These are phyloP conservation scores for Marasmius fiardii DNA, from an alignment of 1,284 basidiomycete genomes.

Conservation along the genomic window DNA sequence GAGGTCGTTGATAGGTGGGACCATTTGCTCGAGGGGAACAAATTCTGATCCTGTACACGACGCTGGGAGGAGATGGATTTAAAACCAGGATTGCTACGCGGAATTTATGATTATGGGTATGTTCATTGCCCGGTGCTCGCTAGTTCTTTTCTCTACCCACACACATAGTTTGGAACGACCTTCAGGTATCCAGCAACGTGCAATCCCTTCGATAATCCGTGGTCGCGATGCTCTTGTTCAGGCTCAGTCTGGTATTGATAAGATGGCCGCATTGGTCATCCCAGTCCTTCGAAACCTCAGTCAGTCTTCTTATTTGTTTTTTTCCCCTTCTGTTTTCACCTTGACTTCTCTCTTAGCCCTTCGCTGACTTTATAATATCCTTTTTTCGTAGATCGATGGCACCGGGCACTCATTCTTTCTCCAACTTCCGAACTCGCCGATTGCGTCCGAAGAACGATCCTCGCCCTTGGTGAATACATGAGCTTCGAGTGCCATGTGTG, in stretches of 20 bases:
- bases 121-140: slow-evolving; percentile 19
- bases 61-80: slow-evolving; percentile 98
- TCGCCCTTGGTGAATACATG: slow-evolving; percentile 93
- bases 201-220: slow-evolving; percentile 87
- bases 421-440: slow-evolving; percentile 94
- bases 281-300: slow-evolving; percentile 76
- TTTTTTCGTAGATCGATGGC: slow-evolving; percentile 63
- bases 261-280: slow-evolving; percentile 87
- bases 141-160: slow-evolving; percentile 5
- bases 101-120: slow-evolving; percentile 92
- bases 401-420: slow-evolving; percentile 92
- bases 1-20: slow-evolving; percentile 89
- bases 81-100: slow-evolving; percentile 88
- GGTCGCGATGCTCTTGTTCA: slow-evolving; percentile 90
- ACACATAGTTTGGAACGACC: slow-evolving; percentile 81
- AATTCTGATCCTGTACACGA: slow-evolving; percentile 21
- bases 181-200: slow-evolving; percentile 89
- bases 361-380: background rate
- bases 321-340: too few relatives aligned
- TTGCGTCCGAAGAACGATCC: slow-evolving; percentile 95
- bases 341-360: background rate
- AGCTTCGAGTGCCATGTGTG: slow-evolving; percentile 90
- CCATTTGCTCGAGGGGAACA: slow-evolving; percentile 16
- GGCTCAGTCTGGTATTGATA: slow-evolving; percentile 89
- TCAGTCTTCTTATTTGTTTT: background rate